Evolutionary conservation across 331 rosid species (phyloP), one percentile per base, ranked within the genome.

Genomic region (Quercus lobata): DNA sequence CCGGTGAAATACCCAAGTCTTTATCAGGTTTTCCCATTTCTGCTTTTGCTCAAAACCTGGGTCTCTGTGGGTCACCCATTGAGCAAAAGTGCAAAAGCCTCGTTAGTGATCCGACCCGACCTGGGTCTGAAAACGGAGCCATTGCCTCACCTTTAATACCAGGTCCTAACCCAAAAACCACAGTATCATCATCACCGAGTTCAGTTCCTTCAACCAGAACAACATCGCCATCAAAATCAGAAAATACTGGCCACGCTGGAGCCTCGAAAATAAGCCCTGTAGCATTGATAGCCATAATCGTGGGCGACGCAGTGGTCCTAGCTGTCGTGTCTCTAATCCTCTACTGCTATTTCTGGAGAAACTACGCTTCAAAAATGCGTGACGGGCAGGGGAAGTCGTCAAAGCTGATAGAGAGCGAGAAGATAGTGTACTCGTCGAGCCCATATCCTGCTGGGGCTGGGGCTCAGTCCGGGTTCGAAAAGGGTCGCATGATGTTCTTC

Each of bases 371-470:
- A 0, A 92, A 87, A 71, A 37, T 81, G 84, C 80, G 86, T 49
- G 85, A 83, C 1, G 88, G 88, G 92, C 5, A 89, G 75, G 68
- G 57, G 74, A 41, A 41, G 14, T 77, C 87, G 14, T 78, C 87
- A 41, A 91, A 86, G 83, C 87, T 91, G 4, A 72, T 83, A 0
- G 88, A 79, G 69, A 91, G 88, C 15, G 99, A 95, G 79, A 95
- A 93, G 87, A 95, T 93, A 0, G 90, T 95, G 7, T 95, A 89
- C 82, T 93, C 99, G 0, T 93, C 99, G n/a, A 95, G 97, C 80
- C 97, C 99, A 0, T 95, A 85, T 80, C 93, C 97, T 11, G 54
- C 54, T 49, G 54, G 54, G 0, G 79, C 86, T 1, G 54, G 5
- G 0, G 80, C 86, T 1, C 97, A 89, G 66, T 79, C 87, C 7